Base-by-base conservation (phyloP, 805 yeast genomes). In the Candida nonsorbophila region DNA sequence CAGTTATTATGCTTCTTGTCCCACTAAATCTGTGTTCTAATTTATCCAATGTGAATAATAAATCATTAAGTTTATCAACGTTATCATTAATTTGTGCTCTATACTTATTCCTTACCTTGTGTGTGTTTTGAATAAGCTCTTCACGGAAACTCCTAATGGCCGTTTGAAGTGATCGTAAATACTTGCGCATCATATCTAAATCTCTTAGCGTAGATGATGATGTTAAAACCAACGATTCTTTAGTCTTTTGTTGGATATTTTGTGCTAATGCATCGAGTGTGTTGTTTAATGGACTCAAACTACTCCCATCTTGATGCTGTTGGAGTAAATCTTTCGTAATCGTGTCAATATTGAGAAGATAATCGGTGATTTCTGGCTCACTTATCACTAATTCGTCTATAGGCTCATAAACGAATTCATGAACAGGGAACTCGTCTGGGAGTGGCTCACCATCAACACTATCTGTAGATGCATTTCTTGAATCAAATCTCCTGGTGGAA, bases 321-420 rank as follows among this genome's bases (percentile, higher is more conserved):
- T 22, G 18, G 17, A 20, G 19, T 13, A 29, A 27, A 15, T 36
- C 40, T 15, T 36, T 35, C 14, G 34, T 12, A 7, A 40, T 30
- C 1, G 36, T 38, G 32, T 57, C 63, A 22, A 57, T 51, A 28
- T 53, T 41, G 12, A 58, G 29, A 16, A 57, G 32, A 35, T 53
- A 52, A 21, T 48, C 43, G 10, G 49, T 44, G 22, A 58, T 32
- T 7, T 50, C 57, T 4, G 24, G 36, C 27, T 36, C 40, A 4
- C n/a, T 28, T 9, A 16, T 25, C 6, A 39, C 29, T 11, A 31
- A 20, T 3, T 26, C 15, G 18, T 39, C 40, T 2, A 36, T 7
- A 1, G 39, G 34, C n/a, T n/a, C n/a, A n/a, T n/a, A n/a, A n/a
- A n/a, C n/a, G n/a, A n/a, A n/a, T n/a, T n/a, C n/a, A n/a, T n/a